Evolutionary conservation across 2,329 filamentous ascomycete genomes (phyloP), one percentile per base, ranked within the genome.

Genomic region (Calonectria montana): DNA sequence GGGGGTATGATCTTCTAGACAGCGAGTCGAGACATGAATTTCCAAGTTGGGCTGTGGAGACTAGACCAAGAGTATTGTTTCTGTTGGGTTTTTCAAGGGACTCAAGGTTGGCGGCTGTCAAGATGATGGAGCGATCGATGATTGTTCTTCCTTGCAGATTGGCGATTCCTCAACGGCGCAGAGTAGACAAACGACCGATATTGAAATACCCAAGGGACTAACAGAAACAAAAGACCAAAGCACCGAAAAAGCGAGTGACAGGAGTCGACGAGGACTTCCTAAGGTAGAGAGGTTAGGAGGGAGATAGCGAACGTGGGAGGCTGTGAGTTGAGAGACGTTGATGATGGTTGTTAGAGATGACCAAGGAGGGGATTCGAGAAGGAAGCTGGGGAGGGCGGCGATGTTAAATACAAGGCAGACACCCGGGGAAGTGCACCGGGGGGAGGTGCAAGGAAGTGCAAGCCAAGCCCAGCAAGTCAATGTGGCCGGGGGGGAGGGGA

Each of bases 241-340:
- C 83, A 86, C 83, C 83, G 81, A 82, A 84, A 86, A 91, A 93
- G 91, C 91, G 91, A 93, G 90, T 91, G 91, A 92, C 90, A 91
- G 91, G 91, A 92, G 91, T 88, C 91, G 86, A 88, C 91, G 91
- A 92, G 91, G 91, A 91, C 90, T 92, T 92, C 91, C 91, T 91
- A 89, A 81, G 81, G 81, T 77, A 76, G 77, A 76, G 77, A 78
- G 82, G 82, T 77, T 72, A 77, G 78, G 79, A 79, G 81, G 82
- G 81, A 81, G 82, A 84, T 86, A 88, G 87, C 87, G 87, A 89
- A 84, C 83, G 87, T 89, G 78, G 78, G 73, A 73, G 69, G 75
- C 74, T 77, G 78, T 72, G 68, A 48, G 76, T 76, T 77, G 73
- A 70, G 71, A 75, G 74, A 71, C 67, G 72, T 76, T 74, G 74